phyloP scores from a whole-genome alignment of 257 asterid species.

The Echites panduratus region DNA sequence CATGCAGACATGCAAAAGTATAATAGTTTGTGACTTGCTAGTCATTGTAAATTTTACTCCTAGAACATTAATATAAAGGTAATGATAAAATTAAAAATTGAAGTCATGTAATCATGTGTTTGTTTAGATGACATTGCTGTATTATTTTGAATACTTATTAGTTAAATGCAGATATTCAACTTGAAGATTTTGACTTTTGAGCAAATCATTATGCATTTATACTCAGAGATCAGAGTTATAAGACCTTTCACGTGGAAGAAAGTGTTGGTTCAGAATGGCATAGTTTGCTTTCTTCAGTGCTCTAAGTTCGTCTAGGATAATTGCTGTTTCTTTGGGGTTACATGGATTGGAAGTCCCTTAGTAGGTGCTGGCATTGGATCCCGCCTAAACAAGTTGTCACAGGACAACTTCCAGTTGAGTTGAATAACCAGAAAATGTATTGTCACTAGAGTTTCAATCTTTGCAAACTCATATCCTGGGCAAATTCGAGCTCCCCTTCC shows the following conservation, averaged over 20 bases:
- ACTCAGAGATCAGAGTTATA: background rate
- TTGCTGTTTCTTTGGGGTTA: constrained; percentile 23
- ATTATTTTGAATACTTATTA: background rate
- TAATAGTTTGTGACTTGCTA: background rate
- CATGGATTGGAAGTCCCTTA: constrained; percentile 50
- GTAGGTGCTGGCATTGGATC: constrained; percentile 65
- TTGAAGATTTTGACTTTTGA: background rate
- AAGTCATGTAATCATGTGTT: background rate
- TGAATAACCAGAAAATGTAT: constrained; percentile 47
- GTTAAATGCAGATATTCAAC: background rate
- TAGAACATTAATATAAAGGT: background rate
- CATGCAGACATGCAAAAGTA: background rate
- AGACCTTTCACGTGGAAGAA: background rate
- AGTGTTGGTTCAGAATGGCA: background rate
- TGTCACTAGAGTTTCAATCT: constrained; percentile 50
- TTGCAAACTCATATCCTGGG: constrained; percentile 73
- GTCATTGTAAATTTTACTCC: background rate
- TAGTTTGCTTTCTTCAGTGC: background rate
- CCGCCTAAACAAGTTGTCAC: constrained; percentile 34
- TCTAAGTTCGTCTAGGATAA: background rate
- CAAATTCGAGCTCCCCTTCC: constrained; percentile 75
- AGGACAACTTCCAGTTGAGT: constrained; percentile 52
- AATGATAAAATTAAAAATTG: background rate
- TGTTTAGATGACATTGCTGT: background rate
- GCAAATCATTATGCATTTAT: too few relatives aligned